Evolutionary conservation across 2,329 filamentous ascomycete species (phyloP).

Genomic region (Dothiorella sarmentorum): DNA sequence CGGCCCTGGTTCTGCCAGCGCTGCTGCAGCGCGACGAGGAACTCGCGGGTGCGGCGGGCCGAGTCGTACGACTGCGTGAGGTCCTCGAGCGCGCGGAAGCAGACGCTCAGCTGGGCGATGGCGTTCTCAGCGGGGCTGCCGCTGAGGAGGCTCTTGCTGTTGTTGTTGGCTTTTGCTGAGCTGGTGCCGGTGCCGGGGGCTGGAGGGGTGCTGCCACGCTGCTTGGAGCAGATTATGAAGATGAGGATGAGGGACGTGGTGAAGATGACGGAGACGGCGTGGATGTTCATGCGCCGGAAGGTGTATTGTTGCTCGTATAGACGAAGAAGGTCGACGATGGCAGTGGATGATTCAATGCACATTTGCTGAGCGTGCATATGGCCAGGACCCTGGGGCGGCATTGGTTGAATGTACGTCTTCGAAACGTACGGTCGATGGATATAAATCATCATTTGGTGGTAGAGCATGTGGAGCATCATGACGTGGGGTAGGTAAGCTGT

Average conservation of each 20-base stretch:
- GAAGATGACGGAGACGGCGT: constrained; percentile 20
- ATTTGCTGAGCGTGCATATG: constrained; percentile 43
- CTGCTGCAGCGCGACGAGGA: constrained; percentile 17
- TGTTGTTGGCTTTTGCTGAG: background rate
- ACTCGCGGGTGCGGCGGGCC: constrained; percentile 13
- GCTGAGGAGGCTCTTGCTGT: background rate
- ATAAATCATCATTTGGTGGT: constrained; percentile 44
- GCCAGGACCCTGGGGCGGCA: constrained; percentile 42
- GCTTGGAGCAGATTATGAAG: constrained; percentile 20
- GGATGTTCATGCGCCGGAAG: constrained; percentile 20
- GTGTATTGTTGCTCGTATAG: constrained; percentile 23
- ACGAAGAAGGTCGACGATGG: constrained; percentile 36
- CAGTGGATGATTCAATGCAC: constrained; percentile 43
- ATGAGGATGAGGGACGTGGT: constrained; percentile 20
- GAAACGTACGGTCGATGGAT: constrained; percentile 41
- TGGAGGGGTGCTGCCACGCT: constrained; percentile 4
- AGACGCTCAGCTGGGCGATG: constrained; percentile 17
- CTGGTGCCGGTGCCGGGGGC: background rate
- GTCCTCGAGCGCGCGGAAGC: constrained; percentile 17
- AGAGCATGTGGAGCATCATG: constrained; percentile 45
- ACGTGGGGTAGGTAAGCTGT: constrained; percentile 39
- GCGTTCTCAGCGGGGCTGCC: background rate
- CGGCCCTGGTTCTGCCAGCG: constrained; percentile 11
- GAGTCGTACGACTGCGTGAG: constrained; percentile 17
- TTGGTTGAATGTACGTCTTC: constrained; percentile 34